Conservation (phyloP, 176 grass and related monocot genomes). For the Eragrostis nindensis region DNA sequence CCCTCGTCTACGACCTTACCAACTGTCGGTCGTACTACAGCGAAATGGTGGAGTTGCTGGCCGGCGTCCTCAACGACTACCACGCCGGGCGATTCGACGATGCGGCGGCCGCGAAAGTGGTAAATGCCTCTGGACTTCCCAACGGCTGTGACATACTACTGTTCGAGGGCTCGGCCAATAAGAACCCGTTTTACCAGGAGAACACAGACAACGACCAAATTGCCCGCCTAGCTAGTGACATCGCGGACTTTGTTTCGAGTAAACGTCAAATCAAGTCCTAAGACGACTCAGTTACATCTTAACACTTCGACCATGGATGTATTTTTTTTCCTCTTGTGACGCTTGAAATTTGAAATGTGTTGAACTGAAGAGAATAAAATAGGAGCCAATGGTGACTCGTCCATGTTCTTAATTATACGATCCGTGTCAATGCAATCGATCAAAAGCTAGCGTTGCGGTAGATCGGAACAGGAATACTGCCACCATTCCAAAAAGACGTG, state of each 20-base stretch:
- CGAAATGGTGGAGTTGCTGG: not conserved
- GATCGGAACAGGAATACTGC: too few species aligned
- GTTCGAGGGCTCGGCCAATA: not conserved
- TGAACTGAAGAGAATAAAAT: too few species aligned
- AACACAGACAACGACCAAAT: not conserved
- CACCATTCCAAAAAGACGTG: too few species aligned
- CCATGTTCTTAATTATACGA: too few species aligned
- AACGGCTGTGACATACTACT: not conserved
- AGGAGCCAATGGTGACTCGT: too few species aligned
- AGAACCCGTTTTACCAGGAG: not conserved
- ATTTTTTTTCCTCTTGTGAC: too few species aligned
- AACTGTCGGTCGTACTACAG: not conserved
- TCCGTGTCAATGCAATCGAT: too few species aligned
- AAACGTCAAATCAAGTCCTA: too few species aligned
- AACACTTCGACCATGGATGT: too few species aligned
- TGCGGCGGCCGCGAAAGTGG: not conserved
- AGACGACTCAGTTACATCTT: too few species aligned
- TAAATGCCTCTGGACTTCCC: not conserved
- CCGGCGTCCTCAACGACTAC: not conserved
- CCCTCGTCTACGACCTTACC: not conserved
- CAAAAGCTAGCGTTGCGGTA: too few species aligned
- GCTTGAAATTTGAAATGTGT: too few species aligned
- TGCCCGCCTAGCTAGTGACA: not conserved
- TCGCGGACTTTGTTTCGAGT: not conserved
- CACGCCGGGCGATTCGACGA: not conserved